Base-by-base conservation (phyloP, 2,329 filamentous ascomycete species). In the Talaromyces amestolkiae region DNA sequence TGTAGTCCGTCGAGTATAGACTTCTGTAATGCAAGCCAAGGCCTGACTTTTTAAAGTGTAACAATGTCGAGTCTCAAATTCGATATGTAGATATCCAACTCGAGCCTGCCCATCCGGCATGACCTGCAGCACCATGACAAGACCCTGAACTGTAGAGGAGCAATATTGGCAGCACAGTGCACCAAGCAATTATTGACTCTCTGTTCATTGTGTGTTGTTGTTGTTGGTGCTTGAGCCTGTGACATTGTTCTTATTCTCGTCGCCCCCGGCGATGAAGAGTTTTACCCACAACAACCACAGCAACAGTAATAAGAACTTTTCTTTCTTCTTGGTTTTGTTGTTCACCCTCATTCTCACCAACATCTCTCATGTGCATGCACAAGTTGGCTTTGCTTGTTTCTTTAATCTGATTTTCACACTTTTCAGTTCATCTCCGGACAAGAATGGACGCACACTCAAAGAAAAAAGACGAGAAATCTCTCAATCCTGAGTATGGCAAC, bases 191-290 rank as follows among this genome's bases (percentile, higher is more conserved):
- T 13, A 53, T n/a, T 61, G 19, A 51, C 31, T 3, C 13, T 24
- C 19, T 61, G 33, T 19, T 17, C 47, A 35, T 31, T 62, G 59
- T 54, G 5, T 53, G 19, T 27, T 43, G 35, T 27, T 43, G 35
- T 43, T 31, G 4, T 31, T 31, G 27, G 27, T 63, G 24, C 19
- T 17, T 43, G 24, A 27, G 24, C 15, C 19, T 37, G 39, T 63
- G 49, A 58, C 39, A 56, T 63, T 49, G 61, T 63, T n/a, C 13
- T 24, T 35, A 24, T 43, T 8, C 35, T 33, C 35, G 51, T 63
- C 53, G 61, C 61, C 61, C 61, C 61, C 61, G 51, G 61, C 61
- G 61, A 63, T 63, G 51, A 58, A 35, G 22, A 58, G 19, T 17
- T 59, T 45, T 58, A 17, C 10, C 15, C 56, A 43, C 37, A 43